A percentile compares a stretch with the other conserved stretches of the same genome.
These are phyloP conservation scores for Ogataea nonfermentans DNA, from an alignment of 805 yeast genomes.

Conservation along the genomic window DNA sequence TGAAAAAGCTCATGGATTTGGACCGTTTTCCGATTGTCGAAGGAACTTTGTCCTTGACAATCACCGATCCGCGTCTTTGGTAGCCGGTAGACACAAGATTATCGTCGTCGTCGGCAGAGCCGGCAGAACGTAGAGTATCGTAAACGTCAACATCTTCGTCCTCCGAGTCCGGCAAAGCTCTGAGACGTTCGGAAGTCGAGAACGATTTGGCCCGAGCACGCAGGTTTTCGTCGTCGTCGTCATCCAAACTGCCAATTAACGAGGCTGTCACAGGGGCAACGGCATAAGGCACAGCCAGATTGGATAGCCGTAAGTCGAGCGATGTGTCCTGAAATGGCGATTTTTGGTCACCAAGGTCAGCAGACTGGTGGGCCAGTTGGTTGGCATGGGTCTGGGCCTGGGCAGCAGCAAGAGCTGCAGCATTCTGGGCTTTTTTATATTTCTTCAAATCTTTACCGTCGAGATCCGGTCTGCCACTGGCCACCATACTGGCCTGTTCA, in stretches of 20 bases:
- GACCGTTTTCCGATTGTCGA: conserved; percentile 51
- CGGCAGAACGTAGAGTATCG: conserved; percentile 29
- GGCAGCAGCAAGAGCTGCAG: conserved; percentile 17
- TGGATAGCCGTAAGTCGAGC: conserved; percentile 34
- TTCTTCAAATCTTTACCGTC: conserved; percentile 20
- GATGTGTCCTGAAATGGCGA: conserved; percentile 34
- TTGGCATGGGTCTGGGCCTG: conserved; percentile 19
- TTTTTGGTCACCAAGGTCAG: conserved; percentile 16
- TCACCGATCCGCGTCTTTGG: conserved; percentile 34
- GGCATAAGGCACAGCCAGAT: conserved; percentile 60
- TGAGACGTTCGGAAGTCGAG: conserved; percentile 5
- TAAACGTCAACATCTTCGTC: conserved; percentile 43
- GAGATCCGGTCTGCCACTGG: conserved; percentile 10
- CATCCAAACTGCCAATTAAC: conserved; percentile 9
- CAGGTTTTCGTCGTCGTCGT: conserved; percentile 7
- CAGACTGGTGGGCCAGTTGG: conserved; percentile 15
- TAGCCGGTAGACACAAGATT: conserved; percentile 29
- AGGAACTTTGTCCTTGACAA: conserved; percentile 38
- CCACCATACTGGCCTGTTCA: conserved; percentile 21
- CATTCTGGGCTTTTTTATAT: conserved; percentile 16
- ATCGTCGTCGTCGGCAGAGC: conserved; percentile 42
- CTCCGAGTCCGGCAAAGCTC: conserved; percentile 31
- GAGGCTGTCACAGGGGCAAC: conserved; percentile 80
- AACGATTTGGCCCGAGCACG: conserved; percentile 6
- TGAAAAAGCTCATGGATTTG: conserved; percentile 60